Base-by-base conservation (phyloP, 164 flowering plant species). In the Liriodendron chinense region DNA sequence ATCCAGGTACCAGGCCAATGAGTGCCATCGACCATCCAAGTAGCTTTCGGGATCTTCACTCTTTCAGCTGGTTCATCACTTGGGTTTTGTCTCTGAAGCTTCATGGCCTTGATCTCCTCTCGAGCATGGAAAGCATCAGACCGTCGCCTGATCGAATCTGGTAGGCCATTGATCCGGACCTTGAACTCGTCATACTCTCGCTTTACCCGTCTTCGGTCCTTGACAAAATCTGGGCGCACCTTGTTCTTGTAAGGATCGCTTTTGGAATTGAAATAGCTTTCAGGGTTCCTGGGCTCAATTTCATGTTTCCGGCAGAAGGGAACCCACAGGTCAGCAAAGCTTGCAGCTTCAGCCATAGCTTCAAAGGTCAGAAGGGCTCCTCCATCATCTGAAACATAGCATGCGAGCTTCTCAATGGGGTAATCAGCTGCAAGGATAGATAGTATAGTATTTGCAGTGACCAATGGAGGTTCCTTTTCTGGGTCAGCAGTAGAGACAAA, bases 401-500 rank as follows among this genome's bases (percentile, higher is more conserved):
- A 94, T 2, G 98, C 80, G 7, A 93, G 92, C 84, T 91, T 93
- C 69, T 94, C 94, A 63, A 91, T 95, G 12, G 98, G 98, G 71
- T 94, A 94, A 63, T 94, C 95, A 70, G 91, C 92, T 9, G 98
- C 95, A 53, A 94, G 87, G 47, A 94, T 93, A 0, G 98, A 94
- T 8, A 94, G 85, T n/a, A 94, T 90, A 57, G 97, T 92, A 80
- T 94, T 94, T 66, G 98, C 93, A 75, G 97, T 92, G 56, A 89
- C 94, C 43, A 94, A 85, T 9, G 97, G 97, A 0, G 97, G 98
- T 74, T 94, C 98, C 78, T 92, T 94, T 80, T 91, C 98, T 0
- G 98, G 97, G 80, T 94, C 98, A 43, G 97, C 98, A 10, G 98
- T 94, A 8, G 98, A 94, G n/a, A 94, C 97, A 80, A 91, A 94